Evolutionary conservation across 148 eudicot species (phyloP).

Genomic region (Fagopyrum esculentum): DNA sequence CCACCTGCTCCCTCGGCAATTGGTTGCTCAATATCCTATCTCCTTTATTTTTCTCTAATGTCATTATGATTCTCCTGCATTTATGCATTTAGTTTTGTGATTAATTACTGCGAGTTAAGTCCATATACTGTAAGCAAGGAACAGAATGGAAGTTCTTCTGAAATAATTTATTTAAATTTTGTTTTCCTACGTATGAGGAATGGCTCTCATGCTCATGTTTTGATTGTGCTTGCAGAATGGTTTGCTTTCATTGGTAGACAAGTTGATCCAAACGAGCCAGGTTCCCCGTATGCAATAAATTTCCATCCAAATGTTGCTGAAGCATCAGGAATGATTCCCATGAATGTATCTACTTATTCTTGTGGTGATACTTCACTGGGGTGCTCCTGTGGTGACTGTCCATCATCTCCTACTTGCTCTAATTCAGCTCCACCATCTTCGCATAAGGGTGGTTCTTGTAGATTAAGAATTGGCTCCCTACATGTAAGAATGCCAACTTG

Average conservation of each 20-base stretch:
- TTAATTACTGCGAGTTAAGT: neutral
- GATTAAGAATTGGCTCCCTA: conserved; percentile 74
- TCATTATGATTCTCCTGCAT: neutral
- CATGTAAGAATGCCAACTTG: conserved; percentile 37
- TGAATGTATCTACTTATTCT: conserved; percentile 87
- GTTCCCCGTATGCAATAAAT: conserved; percentile 90
- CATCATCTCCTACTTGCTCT: conserved; percentile 67
- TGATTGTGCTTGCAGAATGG: conserved; percentile 51
- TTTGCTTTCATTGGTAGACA: conserved; percentile 74
- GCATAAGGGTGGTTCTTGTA: conserved; percentile 54
- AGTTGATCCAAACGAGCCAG: conserved; percentile 57
- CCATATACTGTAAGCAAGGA: neutral
- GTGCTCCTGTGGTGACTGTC: conserved; percentile 99
- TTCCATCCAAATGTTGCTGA: conserved; percentile 56
- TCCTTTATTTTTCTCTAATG: neutral
- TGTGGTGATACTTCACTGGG: conserved; percentile 90
- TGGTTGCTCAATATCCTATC: neutral
- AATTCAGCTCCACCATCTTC: conserved; percentile 54
- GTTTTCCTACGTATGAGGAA: neutral
- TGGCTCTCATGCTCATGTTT: conserved; percentile 1
- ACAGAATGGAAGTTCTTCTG: neutral
- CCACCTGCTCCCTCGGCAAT: neutral
- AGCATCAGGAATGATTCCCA: conserved; percentile 80
- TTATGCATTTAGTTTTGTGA: neutral
- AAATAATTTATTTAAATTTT: neutral